Evolutionary conservation across 2,329 filamentous ascomycete genomes (phyloP), one percentile per base, ranked within the genome.

Genomic region (Aspergillus eucalypticola): DNA sequence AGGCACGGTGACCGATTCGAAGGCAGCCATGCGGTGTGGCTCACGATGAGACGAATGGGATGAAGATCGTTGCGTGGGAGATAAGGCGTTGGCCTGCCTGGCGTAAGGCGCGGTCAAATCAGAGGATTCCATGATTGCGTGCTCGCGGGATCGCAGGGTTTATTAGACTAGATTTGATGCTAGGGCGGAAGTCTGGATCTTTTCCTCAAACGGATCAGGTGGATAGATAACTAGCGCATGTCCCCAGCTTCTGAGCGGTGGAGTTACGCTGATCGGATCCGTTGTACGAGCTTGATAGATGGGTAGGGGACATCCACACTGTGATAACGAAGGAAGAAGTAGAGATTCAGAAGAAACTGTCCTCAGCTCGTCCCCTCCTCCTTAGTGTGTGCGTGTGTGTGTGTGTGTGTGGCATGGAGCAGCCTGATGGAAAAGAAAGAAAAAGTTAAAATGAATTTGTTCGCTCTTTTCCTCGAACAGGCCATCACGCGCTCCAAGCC

Each of bases 81-180:
- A 64, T 29, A 62, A 63, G 54, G 62, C 62, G 49, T 56, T 58
- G 57, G 63, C 61, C 51, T 63, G 60, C 61, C 60, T 64, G 56
- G 61, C 53, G 67, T 62, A 55, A 42, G 63, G 58, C 50, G 61
- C 63, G 66, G 62, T 65, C 68, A 68, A 67, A 65, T 71, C 71
- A 64, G 63, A 65, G 54, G 66, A 62, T 54, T 71, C 67, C 73
- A 75, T 75, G 66, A 74, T 75, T 70, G 68, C 71, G 73, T 73
- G 71, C 65, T 73, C 64, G 61, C 61, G 39, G 46, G 63, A 63
- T 66, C 54, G 51, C 61, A 62, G 58, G 57, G 58, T 23, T 58
- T 49, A 54, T 55, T 10, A 54, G 27, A 42, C 51, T 58, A 42
- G 52, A 35, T 35, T 6, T 6, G 32, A 13, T 35, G 32, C 32